Percentiles rank a stretch among this genome's conserved stretches.
These are phyloP conservation scores for Cryptosporidium parvum DNA, from an alignment of 169 alveolate species.

Conservation along the genomic window DNA sequence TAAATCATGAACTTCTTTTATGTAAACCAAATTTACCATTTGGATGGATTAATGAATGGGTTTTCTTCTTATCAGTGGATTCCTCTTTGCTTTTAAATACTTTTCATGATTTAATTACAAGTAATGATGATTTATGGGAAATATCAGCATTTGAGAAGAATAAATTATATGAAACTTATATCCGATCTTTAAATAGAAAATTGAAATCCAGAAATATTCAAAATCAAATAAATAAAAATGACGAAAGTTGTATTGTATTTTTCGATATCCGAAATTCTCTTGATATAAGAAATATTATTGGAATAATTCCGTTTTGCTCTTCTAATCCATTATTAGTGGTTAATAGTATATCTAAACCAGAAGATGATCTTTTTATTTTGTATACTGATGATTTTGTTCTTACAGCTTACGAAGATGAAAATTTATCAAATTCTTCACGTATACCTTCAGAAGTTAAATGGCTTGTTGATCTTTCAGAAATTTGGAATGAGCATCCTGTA, in stretches of 20 bases:
- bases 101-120: conserved; percentile 33
- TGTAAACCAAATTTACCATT: conserved; percentile 79
- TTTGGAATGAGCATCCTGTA: conserved; percentile 42
- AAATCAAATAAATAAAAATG: neutral
- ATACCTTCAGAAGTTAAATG: conserved; percentile 35
- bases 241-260: conserved; percentile 34
- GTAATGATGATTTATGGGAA: conserved; percentile 30
- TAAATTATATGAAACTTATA: conserved; percentile 48
- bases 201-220: neutral
- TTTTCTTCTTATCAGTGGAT: conserved; percentile 75
- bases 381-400: conserved; percentile 35
- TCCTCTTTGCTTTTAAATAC: conserved; percentile 41
- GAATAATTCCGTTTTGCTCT: conserved; percentile 67
- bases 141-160: conserved; percentile 46
- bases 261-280: conserved; percentile 60
- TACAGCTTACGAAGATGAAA: conserved; percentile 13
- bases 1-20: conserved; percentile 77
- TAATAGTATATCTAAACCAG: neutral
- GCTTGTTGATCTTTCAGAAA: conserved; percentile 45
- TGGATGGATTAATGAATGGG: conserved; percentile 80
- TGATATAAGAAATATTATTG: conserved; percentile 52
- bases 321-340: conserved; percentile 35
- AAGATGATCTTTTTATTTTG: conserved; percentile 4
- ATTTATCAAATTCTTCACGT: too few species aligned
- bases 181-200: neutral